A percentile compares a stretch with the other conserved stretches of the same genome.
phyloP scores from a whole-genome alignment of 1,139 yeast genomes.

The Candida dubliniensis region DNA sequence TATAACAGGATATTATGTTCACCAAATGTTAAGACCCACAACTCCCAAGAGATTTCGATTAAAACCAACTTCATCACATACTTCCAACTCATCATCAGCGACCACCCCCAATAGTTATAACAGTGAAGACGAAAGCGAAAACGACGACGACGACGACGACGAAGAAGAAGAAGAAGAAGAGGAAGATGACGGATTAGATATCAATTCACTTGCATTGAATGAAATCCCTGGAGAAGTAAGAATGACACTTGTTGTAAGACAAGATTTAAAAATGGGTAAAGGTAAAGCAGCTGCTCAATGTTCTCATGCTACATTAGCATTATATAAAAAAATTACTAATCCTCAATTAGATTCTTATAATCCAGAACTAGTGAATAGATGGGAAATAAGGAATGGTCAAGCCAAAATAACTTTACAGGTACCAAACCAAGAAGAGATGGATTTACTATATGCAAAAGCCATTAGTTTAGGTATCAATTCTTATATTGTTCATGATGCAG shows the following conservation, averaged over 20 bases:
- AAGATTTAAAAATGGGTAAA: slow-evolving; percentile 87
- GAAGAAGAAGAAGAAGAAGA: slow-evolving; percentile 40
- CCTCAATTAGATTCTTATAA: slow-evolving; percentile 57
- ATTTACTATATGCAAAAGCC: slow-evolving; percentile 76
- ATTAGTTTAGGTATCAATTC: slow-evolving; percentile 77
- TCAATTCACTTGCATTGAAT: slow-evolving; percentile 59
- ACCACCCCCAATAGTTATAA: slow-evolving; percentile 6
- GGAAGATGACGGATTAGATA: slow-evolving; percentile 52
- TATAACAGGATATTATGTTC: slow-evolving; percentile 26
- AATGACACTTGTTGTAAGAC: slow-evolving; percentile 86
- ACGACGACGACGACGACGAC: slow-evolving; percentile 29
- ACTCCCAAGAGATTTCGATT: slow-evolving; percentile 2
- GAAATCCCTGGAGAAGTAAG: slow-evolving; percentile 75
- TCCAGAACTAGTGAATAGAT: slow-evolving; percentile 61
- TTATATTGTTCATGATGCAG: slow-evolving; percentile 89
- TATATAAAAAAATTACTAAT: slow-evolving; percentile 69
- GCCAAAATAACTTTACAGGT: slow-evolving; percentile 93
- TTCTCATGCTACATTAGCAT: slow-evolving; percentile 93
- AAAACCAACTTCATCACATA: slow-evolving; percentile 1
- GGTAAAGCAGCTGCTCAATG: slow-evolving; percentile 98
- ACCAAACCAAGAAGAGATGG: slow-evolving; percentile 72
- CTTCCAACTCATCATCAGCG: slow-evolving; percentile 7
- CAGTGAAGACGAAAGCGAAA: slow-evolving; percentile 10
- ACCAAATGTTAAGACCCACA: slow-evolving; percentile 13
- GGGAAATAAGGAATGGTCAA: slow-evolving; percentile 81